Conservation (phyloP, 1,284 basidiomycete species). For the Marasmius fiardii region DNA sequence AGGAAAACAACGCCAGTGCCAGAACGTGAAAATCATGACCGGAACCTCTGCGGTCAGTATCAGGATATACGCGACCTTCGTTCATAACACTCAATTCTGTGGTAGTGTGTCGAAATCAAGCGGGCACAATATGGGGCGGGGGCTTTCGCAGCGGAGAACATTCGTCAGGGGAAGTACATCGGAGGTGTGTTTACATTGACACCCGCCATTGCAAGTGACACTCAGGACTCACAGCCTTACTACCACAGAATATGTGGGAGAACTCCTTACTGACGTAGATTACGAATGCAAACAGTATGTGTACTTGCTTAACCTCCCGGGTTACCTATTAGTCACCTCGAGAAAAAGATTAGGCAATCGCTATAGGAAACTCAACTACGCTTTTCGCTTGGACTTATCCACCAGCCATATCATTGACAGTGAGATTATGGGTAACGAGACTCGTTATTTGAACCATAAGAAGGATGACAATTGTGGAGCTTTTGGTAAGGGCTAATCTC, state of each 20-base stretch:
- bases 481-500: slow-evolving; percentile 28
- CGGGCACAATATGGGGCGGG: neutral
- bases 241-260: neutral
- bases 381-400: neutral
- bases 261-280: neutral
- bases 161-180: neutral
- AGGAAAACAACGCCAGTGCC: slow-evolving; percentile 8
- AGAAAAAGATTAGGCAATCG: neutral
- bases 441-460: slow-evolving; percentile 50
- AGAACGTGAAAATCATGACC: neutral
- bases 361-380: neutral
- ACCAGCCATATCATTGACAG: slow-evolving; percentile 37
- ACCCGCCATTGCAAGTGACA: neutral
- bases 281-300: neutral
- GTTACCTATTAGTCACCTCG: neutral
- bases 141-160: neutral
- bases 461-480: slow-evolving; percentile 38
- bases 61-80: neutral
- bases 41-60: neutral
- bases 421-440: slow-evolving; percentile 45
- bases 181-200: neutral
- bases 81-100: neutral
- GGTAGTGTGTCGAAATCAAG: neutral
- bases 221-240: neutral
- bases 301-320: neutral